A percentile compares a stretch with the other conserved stretches of the same genome.
Evolutionary conservation across 768 basidiomycete species (phyloP).

Genomic region (Boletellus ananas): DNA sequence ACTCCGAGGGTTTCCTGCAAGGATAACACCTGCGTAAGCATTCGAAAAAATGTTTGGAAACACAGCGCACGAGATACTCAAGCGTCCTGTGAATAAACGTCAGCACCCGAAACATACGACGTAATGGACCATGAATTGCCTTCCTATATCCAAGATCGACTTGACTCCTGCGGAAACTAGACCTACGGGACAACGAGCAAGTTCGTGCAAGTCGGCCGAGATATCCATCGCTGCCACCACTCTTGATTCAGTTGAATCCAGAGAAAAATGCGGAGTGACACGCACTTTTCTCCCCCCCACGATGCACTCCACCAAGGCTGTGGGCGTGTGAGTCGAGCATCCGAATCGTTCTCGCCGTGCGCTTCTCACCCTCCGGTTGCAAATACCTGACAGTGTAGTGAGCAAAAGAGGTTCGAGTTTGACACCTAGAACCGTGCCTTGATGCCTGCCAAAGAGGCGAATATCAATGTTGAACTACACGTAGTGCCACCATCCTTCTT

Average conservation of each 20-base stretch:
- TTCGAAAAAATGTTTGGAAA: not conserved
- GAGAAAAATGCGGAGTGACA: not conserved
- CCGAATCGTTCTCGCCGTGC: not conserved
- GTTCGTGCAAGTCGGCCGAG: slow-evolving; percentile 89
- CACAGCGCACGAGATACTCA: slow-evolving; percentile 62
- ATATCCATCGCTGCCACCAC: slow-evolving; percentile 81
- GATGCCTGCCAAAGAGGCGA: slow-evolving; percentile 80
- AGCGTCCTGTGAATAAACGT: slow-evolving; percentile 51
- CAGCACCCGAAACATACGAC: not conserved
- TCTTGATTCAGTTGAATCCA: not conserved
- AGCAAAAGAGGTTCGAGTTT: slow-evolving; percentile 4
- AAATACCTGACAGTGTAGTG: slow-evolving; percentile 54
- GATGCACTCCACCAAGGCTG: slow-evolving; percentile 82
- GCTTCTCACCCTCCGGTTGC: slow-evolving; percentile 81
- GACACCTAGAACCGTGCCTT: slow-evolving; percentile 44
- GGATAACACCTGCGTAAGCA: not conserved
- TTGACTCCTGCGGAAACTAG: slow-evolving; percentile 93
- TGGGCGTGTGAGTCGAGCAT: slow-evolving; percentile 4
- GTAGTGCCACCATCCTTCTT: slow-evolving; percentile 78
- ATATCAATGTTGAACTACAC: slow-evolving; percentile 69
- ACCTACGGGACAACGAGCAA: slow-evolving; percentile 85
- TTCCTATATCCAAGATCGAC: slow-evolving; percentile 90
- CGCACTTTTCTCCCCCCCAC: slow-evolving; percentile 66
- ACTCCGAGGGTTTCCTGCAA: slow-evolving; percentile 91
- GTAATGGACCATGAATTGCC: slow-evolving; percentile 33